Percentiles rank a stretch among this genome's conserved stretches.
Evolutionary conservation across 1,284 basidiomycete genomes (phyloP).

Genomic region (Ganoderma multipileum): DNA sequence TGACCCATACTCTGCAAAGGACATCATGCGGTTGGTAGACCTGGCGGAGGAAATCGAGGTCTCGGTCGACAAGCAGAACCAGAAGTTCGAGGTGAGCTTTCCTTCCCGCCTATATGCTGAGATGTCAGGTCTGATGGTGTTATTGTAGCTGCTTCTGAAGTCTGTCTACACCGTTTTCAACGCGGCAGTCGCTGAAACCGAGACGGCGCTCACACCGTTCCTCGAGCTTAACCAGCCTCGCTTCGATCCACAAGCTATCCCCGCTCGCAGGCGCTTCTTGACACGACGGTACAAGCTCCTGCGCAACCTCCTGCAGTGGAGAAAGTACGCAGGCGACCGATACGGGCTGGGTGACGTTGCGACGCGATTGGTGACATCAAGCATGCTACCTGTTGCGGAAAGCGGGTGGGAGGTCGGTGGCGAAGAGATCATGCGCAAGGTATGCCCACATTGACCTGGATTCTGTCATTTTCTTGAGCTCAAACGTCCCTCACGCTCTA

Average conservation of each 20-base stretch:
- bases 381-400: slow-evolving; percentile 73
- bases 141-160: slow-evolving; percentile 67
- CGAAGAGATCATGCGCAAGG: slow-evolving; percentile 70
- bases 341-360: slow-evolving; percentile 65
- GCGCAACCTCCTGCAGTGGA: slow-evolving; percentile 76
- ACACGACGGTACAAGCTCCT: slow-evolving; percentile 77
- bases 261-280: slow-evolving; percentile 76
- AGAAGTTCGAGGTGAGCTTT: slow-evolving; percentile 73
- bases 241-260: slow-evolving; percentile 81
- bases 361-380: slow-evolving; percentile 62
- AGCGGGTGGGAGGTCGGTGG: slow-evolving; percentile 92
- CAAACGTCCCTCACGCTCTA: slow-evolving; percentile 32
- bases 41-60: slow-evolving; percentile 84
- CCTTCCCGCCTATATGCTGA: background rate
- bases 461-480: background rate
- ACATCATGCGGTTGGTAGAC: slow-evolving; percentile 73
- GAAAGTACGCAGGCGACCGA: slow-evolving; percentile 72
- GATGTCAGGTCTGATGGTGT: background rate
- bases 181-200: slow-evolving; percentile 55
- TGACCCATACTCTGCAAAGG: slow-evolving; percentile 81
- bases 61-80: slow-evolving; percentile 70
- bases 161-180: slow-evolving; percentile 68
- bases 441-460: slow-evolving; percentile 41
- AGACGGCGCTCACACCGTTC: slow-evolving; percentile 53
- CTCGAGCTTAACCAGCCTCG: slow-evolving; percentile 49